Evolutionary conservation across 2,329 filamentous ascomycete species (phyloP).

Genomic region (Aspergillus aculeatinus): DNA sequence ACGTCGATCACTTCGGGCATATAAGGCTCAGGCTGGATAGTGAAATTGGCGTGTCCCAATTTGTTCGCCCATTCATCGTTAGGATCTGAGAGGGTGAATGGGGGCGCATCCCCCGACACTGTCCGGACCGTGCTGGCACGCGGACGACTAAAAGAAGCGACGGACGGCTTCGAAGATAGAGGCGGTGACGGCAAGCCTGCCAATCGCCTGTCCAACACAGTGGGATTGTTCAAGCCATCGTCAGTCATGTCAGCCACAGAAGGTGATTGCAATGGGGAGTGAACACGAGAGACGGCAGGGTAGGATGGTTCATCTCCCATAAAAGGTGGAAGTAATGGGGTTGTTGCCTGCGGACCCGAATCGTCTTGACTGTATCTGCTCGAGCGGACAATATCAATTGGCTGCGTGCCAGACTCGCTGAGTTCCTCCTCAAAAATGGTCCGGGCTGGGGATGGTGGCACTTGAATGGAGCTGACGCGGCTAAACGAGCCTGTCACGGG

Average conservation of each 20-base stretch:
- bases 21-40: slow-evolving; percentile 80
- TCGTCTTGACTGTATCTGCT: slow-evolving; percentile 52
- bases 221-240: slow-evolving; percentile 45
- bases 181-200: slow-evolving; percentile 64
- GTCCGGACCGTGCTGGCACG: slow-evolving; percentile 46
- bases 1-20: slow-evolving; percentile 62
- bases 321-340: slow-evolving; percentile 80
- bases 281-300: slow-evolving; percentile 56
- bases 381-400: slow-evolving; percentile 55
- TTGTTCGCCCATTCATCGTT: slow-evolving; percentile 80
- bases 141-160: slow-evolving; percentile 67
- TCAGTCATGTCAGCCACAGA: slow-evolving; percentile 64
- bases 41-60: slow-evolving; percentile 92
- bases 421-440: slow-evolving; percentile 60
- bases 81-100: slow-evolving; percentile 63
- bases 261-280: slow-evolving; percentile 85
- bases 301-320: slow-evolving; percentile 59
- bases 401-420: slow-evolving; percentile 49
- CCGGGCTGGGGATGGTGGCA: slow-evolving; percentile 62
- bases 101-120: slow-evolving; percentile 50
- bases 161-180: slow-evolving; percentile 73
- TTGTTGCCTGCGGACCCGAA: slow-evolving; percentile 68
- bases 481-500: slow-evolving; percentile 36
- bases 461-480: slow-evolving; percentile 49
- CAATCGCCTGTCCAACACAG: slow-evolving; percentile 47